phyloP scores from a whole-genome alignment of 164 flowering plant species.

The Euptelea pleiosperma region DNA sequence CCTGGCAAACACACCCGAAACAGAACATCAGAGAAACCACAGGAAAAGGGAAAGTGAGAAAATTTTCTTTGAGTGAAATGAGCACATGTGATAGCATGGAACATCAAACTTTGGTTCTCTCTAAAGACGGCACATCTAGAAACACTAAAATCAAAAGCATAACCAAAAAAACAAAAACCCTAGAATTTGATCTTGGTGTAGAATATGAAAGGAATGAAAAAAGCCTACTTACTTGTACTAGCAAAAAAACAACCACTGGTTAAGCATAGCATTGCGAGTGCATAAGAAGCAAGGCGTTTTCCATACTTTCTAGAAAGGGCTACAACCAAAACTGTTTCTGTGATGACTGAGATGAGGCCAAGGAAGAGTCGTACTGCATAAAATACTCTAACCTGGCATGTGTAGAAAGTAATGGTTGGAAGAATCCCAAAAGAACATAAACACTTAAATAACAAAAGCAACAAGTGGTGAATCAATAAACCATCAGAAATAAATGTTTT shows the following conservation, averaged over 20 bases:
- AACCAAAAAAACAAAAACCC: background rate
- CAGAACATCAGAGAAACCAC: slow-evolving; percentile 10
- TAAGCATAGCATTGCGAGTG: slow-evolving; percentile 93
- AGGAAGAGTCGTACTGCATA: slow-evolving; percentile 90
- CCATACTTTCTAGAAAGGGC: slow-evolving; percentile 94
- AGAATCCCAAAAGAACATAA: background rate
- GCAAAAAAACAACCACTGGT: slow-evolving; percentile 97
- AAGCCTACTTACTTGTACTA: slow-evolving; percentile 78
- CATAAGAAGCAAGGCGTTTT: slow-evolving; percentile 79
- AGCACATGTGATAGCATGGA: background rate
- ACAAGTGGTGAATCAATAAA: too few relatives aligned
- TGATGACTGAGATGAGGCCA: slow-evolving; percentile 63
- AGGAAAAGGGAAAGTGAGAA: background rate
- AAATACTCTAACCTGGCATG: slow-evolving; percentile 83
- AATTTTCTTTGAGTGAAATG: background rate
- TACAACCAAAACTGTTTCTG: slow-evolving; percentile 77
- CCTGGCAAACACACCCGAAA: slow-evolving; percentile 43
- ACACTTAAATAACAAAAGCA: background rate
- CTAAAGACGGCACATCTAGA: background rate
- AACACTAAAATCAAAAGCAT: background rate
- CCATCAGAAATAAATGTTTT: too few relatives aligned
- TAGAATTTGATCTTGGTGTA: background rate
- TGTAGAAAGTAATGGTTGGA: slow-evolving; percentile 8
- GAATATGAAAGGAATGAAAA: slow-evolving; percentile 3
- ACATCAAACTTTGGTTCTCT: background rate